Base-by-base conservation (phyloP, 148 eudicot genomes). In the Nepenthes gracilis region DNA sequence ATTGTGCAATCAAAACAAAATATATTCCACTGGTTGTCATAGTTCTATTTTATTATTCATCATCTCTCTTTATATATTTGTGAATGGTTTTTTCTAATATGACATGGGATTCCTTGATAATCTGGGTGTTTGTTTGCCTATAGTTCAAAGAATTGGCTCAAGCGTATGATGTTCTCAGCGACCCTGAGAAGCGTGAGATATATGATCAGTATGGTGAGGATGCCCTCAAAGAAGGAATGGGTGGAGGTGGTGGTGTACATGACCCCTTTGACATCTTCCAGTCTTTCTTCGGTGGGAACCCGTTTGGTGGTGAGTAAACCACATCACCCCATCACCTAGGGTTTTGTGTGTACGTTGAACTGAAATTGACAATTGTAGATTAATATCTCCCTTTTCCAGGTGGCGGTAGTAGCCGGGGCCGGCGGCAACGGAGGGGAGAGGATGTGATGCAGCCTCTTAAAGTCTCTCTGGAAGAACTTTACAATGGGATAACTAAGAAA, bases 201-300 rank as follows among this genome's bases (percentile, higher is more conserved):
- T 80, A 80, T 76, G 84, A 80, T 68, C 78, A 80, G 43, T 76
- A 80, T 65, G 84, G 84, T 6, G 84, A 80, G 71, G 84, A 80
- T 70, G 84, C 78, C 60, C 80, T 80, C 12, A 80, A 80, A 64
- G 83, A 80, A 76, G 80, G 80, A 58, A 73, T 76, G 83, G 83
- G 83, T 45, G 78, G 78, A 45, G 78, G 80, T 15, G 75, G 77
- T 37, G 84, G 77, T 43, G 80, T 71, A 1, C 80, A 76, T 55
- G 84, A 80, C 43, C 84, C 84, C 10, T 80, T 80, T 61, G 84
- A 80, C 58, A 80, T 80, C 68, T 80, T 80, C 71, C 75, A 69
- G 12, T 76, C 80, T 8, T 76, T 80, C 71, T 80, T 80, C 54
- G 83, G 76, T 68, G 75, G 73, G 23, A 65, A 59, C 57, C 83